Base-by-base conservation (phyloP, 2,329 filamentous ascomycete genomes). In the Clonostachys rosea region DNA sequence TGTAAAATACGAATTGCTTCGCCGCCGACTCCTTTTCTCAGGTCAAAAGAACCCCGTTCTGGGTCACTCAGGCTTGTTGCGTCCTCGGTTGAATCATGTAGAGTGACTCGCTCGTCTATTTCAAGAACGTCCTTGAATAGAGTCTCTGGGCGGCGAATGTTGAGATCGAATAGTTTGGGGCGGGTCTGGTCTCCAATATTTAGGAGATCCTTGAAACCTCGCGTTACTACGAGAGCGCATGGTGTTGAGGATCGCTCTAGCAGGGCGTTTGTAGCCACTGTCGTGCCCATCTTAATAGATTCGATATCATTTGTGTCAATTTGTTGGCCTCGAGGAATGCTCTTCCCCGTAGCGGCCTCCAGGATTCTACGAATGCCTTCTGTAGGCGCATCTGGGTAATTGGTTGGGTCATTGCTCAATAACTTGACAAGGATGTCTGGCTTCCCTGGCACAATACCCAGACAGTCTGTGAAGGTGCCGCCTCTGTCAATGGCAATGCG, bases 261-360 rank as follows among this genome's bases (percentile, higher is more conserved):
- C 47, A 96, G 69, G 0, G 91, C 91, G 64, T 96, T 96, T 1
- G 91, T 96, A 8, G 91, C 91, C 10, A 96, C 91, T 0, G 91
- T 96, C 2, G 91, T 96, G 42, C 91, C 91, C 91, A 96, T 96
- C 42, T 91, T 86, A 62, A 96, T 96, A 48, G 87, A 91, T 56
- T 94, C 89, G 56, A 96, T 95, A 58, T 84, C 71, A 16, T 83
- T 80, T 1, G 90, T 95, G 64, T 96, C 90, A 9, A 96, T 71
- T 2, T 86, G 74, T 61, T 91, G 74, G 33, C 89, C 90, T 43
- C 91, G 83, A 4, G 89, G 87, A 42, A 94, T 91, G 7, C 91
- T 84, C 49, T 78, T 76, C 45, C 78, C 76, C 3, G 84, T 81
- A 64, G 95, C 94, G 55, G 81, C 83, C 54, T 85, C 86, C 66